These are phyloP conservation scores for Closterium sp. DNA, from an alignment of 139 green algal species.

Conservation along the genomic window DNA sequence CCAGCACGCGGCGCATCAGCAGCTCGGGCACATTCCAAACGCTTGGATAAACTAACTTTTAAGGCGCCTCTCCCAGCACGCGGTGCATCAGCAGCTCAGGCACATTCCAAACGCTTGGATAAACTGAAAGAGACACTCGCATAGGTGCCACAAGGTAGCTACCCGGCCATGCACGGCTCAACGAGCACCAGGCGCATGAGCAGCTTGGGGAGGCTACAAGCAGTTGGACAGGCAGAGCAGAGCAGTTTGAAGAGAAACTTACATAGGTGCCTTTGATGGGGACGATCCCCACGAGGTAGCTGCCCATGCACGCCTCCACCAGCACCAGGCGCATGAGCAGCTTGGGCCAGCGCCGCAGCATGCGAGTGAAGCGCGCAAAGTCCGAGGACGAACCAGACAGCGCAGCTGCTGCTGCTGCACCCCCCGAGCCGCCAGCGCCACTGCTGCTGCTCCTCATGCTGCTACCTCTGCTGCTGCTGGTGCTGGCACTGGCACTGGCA, in stretches of 20 bases:
- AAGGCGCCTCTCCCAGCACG: too few relatives aligned
- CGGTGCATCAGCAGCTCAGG: too few relatives aligned
- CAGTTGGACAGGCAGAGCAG: too few relatives aligned
- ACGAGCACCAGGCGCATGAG: background rate
- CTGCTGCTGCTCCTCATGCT: background rate
- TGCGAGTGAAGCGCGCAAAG: background rate
- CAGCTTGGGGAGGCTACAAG: background rate
- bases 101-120: too few relatives aligned
- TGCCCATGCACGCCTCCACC: background rate
- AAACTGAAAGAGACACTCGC: background rate
- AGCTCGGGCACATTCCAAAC: too few relatives aligned
- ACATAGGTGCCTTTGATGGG: background rate
- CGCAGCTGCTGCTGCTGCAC: too few relatives aligned
- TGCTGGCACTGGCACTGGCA: background rate
- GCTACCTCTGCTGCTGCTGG: background rate
- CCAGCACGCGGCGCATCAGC: too few relatives aligned
- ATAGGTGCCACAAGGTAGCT: background rate
- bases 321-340: background rate
- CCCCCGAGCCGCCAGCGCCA: too few relatives aligned
- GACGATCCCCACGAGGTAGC: background rate
- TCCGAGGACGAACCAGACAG: background rate
- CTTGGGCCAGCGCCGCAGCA: background rate
- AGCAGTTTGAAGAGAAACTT: too few relatives aligned
- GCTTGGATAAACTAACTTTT: too few relatives aligned
- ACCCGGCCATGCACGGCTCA: background rate